These are phyloP conservation scores for Lycium barbarum DNA, from an alignment of 257 asterid species.

Conservation along the genomic window DNA sequence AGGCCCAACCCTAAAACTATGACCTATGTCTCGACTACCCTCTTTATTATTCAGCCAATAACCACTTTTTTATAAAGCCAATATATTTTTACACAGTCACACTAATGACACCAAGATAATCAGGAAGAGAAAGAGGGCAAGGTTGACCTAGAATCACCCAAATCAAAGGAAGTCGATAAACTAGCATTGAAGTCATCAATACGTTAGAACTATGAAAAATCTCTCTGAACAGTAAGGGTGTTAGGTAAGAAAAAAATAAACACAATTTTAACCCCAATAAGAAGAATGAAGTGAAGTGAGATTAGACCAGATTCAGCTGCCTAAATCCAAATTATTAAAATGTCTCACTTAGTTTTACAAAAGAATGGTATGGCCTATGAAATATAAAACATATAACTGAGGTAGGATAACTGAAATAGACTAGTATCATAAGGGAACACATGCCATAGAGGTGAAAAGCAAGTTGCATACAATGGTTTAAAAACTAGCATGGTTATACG, in stretches of 20 bases:
- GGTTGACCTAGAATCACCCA: not conserved
- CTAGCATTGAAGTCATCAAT: not conserved
- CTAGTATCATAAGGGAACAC: too few relatives aligned
- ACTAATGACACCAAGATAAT: not conserved
- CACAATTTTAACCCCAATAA: not conserved
- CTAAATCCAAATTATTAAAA: too few relatives aligned
- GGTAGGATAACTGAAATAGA: too few relatives aligned
- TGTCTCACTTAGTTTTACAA: too few relatives aligned
- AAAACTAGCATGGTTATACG: too few relatives aligned
- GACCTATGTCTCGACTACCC: not conserved
- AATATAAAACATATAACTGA: too few relatives aligned
- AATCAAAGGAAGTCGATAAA: not conserved
- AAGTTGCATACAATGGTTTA: too few relatives aligned
- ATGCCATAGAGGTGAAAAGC: too few relatives aligned
- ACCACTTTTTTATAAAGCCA: too few relatives aligned
- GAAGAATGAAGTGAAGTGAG: not conserved
- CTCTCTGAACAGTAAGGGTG: not conserved
- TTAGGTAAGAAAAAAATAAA: not conserved
- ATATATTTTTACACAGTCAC: not conserved
- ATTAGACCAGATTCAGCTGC: not conserved
- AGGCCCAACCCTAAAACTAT: not conserved
- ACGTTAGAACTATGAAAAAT: conserved; percentile 8
- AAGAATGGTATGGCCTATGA: too few relatives aligned
- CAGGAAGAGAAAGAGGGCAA: not conserved
- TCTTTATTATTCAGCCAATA: not conserved